A percentile compares a stretch with the other conserved stretches of the same genome.
These are phyloP conservation scores for Lepidium campestre DNA, from an alignment of 441 rosid species.

Conservation along the genomic window DNA sequence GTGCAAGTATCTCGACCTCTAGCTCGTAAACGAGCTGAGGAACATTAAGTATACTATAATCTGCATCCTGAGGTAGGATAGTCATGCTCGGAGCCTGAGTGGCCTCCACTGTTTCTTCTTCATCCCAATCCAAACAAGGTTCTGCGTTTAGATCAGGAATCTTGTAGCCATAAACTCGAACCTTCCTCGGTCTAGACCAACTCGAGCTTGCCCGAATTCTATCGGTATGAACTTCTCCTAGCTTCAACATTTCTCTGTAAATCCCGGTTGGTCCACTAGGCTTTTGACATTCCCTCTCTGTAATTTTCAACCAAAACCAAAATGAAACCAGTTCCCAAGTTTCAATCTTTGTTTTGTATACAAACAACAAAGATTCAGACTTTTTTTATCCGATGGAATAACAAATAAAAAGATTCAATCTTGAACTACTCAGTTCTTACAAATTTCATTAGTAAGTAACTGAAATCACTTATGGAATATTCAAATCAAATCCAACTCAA, in stretches of 20 bases:
- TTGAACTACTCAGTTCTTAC: background rate
- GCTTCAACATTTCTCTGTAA: conserved; percentile 24
- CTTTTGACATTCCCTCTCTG: conserved; percentile 34
- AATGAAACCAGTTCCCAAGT: background rate
- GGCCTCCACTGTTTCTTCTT: conserved; percentile 32
- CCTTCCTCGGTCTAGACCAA: conserved; percentile 19
- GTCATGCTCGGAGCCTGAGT: background rate
- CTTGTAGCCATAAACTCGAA: conserved; percentile 13
- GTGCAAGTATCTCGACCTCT: conserved; percentile 67
- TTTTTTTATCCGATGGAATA: background rate
- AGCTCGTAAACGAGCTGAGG: conserved; percentile 65
- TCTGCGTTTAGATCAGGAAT: conserved; percentile 23
- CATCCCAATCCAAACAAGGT: conserved; percentile 22
- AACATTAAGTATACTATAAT: conserved; percentile 47
- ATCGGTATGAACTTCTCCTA: conserved; percentile 21
- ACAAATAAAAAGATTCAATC: background rate
- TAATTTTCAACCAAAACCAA: conserved; percentile 21
- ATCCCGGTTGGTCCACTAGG: conserved; percentile 31
- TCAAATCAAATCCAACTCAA: background rate
- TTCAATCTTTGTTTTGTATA: background rate
- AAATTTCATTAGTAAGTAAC: background rate
- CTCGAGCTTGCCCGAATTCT: background rate
- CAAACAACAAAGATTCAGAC: background rate
- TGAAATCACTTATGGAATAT: background rate
- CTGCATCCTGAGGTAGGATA: conserved; percentile 85